Evolutionary conservation across 208 protist species (phyloP), one percentile per base, ranked within the genome.

Genomic region (Endotrypanum monterogeii): DNA sequence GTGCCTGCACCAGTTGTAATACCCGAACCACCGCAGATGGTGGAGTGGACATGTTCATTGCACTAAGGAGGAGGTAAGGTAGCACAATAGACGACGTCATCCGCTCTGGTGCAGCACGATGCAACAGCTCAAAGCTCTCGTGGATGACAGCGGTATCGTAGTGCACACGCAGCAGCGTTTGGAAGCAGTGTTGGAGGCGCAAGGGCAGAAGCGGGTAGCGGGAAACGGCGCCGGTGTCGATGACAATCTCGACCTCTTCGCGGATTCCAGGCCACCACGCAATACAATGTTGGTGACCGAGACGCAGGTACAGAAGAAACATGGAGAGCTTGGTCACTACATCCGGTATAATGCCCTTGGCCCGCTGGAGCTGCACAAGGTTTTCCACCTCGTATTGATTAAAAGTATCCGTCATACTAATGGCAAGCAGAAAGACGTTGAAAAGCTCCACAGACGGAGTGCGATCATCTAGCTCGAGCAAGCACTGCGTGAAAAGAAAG

Each of bases 351-450:
- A 90, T 79, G 7, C 71, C 69, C 55, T 87, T 86, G 14, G 73
- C 72, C 20, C 80, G 84, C 89, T 95, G 92, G 41, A 87, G 62
- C 48, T 94, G 84, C 41, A 92, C 87, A 55, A 93, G 78, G 69
- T 97, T 94, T 60, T 95, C 89, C 71, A 97, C 87, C 79, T 97
- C 93, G 70, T 94, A 85, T 68, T 90, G 82, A 60, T 93, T 94
- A 73, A 93, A 97, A 11, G 89, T 94, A 74, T 97, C 93, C 2
- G 86, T 94, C 76, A 93, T 88, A 48, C 88, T 89, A 52, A 97
- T 91, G 75, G 90, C 90, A 14, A 94, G 77, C 18, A 97, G 88
- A 67, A 90, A 97, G 0, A 95, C 90, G 76, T 97, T 94, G 73
- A 97, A 93, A 25, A 97, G 72, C 78, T 97, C 90, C 37, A 88